Evolutionary conservation across 495 filamentous ascomycete species (phyloP), one percentile per base, ranked within the genome.

Genomic region (Aspergillus bertholletiae): DNA sequence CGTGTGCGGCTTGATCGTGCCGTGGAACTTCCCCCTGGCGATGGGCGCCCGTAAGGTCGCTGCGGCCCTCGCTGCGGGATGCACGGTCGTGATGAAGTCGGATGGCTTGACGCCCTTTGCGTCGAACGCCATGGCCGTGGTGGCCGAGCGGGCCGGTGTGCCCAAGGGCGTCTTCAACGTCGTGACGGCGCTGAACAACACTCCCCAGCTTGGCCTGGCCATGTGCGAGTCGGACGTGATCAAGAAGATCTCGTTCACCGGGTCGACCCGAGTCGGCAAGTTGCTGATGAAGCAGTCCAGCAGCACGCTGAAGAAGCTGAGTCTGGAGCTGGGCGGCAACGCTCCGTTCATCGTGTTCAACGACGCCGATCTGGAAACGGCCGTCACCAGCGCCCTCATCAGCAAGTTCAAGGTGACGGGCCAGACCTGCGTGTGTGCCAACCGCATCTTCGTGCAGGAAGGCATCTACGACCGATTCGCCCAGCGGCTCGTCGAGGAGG

Each of bases 31-130:
- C 63, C 89, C 89, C 2, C 81, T 84, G 15, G 88, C 89, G 12
- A 94, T 93, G 90, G 84, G 90, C 56, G 88, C 89, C 1, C 74
- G 90, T n/a, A 93, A 95, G 65, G 78, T 90, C 46, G 90, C 80
- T 17, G 71, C 78, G 4, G 78, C 78, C 15, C 62, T 80, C n/a
- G 78, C 76, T 15, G 76, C 77, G 12, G 77, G 78, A 46, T 80
- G 77, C 62, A 79, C 76, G 5, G 68, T 77, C 0, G 75, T 81
- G 1, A 61, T 74, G 41, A 81, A 81, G 54, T 73, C 77, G 9
- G 74, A 75, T 26, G 75, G 74, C 18, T 66, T 76, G 51, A 80
- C 78, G 7, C 78, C 78, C 18, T 72, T 76, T 44, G 70, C 75
- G 24, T 71, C 76, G 7, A 72, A 71, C 32, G 75, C 73, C 7